Evolutionary conservation across 2,329 filamentous ascomycete genomes (phyloP), one percentile per base, ranked within the genome.

Genomic region (Sporothrix brasiliensis): DNA sequence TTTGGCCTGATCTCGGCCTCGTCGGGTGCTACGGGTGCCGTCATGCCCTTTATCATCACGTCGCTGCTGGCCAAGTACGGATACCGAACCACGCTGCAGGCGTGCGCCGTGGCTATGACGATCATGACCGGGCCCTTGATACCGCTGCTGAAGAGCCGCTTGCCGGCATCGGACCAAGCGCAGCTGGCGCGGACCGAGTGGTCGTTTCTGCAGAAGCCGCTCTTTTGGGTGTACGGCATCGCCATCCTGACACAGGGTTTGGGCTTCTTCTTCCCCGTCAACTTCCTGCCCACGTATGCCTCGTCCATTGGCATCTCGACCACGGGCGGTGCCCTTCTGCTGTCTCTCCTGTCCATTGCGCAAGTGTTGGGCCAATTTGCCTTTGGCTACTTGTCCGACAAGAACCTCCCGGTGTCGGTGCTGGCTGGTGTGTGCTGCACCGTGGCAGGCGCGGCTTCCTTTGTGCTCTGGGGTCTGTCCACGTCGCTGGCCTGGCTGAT

Each of bases 1-100:
- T 88, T 87, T 74, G 89, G 89, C n/a, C 83, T 88, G 67, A 87
- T 90, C 83, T 89, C 86, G 84, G 84, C 83, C 11, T 82, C 84
- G 2, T 85, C 84, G 0, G 83, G 85, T 0, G 76, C 86, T 7
- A 83, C 82, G 0, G 86, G 86, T 52, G 81, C 86, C 49, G 75
- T 83, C 0, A 75, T 87, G 6, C 86, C 86, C 16, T 80, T 89
- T 54, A 73, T 89, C 3, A 79, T 91, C 7, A 52, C 49, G 16
- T 16, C 49, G 7, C 49, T 52, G 19, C 19, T 52, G 49, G 2
- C 3, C 1, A n/a, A 21, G 7, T 52, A 52, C 21, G 49, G 49
- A 6, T 52, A 52, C 19, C 49, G 9, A 21, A 19, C 19, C 2
- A 52, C 49, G 16, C 19, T 52, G 19, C 16, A 19, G 19, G 49